Conservation (phyloP, 2,329 filamentous ascomycete species). For the Claviceps arundinis region DNA sequence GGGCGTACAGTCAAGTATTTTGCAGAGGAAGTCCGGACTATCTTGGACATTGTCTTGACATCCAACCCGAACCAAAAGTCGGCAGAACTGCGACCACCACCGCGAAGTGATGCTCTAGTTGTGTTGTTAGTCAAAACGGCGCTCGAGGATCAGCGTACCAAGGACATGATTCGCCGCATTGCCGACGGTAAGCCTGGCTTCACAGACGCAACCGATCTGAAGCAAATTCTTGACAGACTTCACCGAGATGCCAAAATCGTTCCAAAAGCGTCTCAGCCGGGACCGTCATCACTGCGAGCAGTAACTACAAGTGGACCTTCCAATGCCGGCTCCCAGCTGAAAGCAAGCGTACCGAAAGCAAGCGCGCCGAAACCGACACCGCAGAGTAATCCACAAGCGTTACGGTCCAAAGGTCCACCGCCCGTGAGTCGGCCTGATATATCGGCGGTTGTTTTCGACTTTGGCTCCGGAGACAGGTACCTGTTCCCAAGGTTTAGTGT, state of each 20-base stretch:
- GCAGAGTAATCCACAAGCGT: slow-evolving; percentile 33
- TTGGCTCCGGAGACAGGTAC: slow-evolving; percentile 62
- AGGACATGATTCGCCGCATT: slow-evolving; percentile 39
- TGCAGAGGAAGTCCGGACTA: slow-evolving; percentile 43
- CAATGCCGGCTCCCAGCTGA: slow-evolving; percentile 17
- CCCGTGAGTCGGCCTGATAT: slow-evolving; percentile 44
- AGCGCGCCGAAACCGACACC: slow-evolving; percentile 15
- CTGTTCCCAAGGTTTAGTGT: slow-evolving; percentile 69
- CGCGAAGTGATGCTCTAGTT: slow-evolving; percentile 41
- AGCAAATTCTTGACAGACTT: slow-evolving; percentile 36
- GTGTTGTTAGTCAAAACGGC: slow-evolving; percentile 44
- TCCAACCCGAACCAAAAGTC: slow-evolving; percentile 46
- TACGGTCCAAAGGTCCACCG: slow-evolving; percentile 47
- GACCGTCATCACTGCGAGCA: slow-evolving; percentile 16
- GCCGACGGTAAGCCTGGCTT: slow-evolving; percentile 36
- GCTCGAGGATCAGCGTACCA: slow-evolving; percentile 36
- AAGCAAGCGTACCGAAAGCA: slow-evolving; percentile 14
- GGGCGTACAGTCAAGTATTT: slow-evolving; percentile 45
- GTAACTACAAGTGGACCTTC: slow-evolving; percentile 16
- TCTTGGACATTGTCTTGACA: slow-evolving; percentile 43
- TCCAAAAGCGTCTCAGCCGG: slow-evolving; percentile 14
- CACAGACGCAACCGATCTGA: slow-evolving; percentile 40
- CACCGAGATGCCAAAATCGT: slow-evolving; percentile 28
- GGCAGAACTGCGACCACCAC: slow-evolving; percentile 37
- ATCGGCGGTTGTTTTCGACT: slow-evolving; percentile 56